These are phyloP conservation scores for Phylloboletellus chloephorus DNA, from an alignment of 1,284 basidiomycete species.

Conservation along the genomic window DNA sequence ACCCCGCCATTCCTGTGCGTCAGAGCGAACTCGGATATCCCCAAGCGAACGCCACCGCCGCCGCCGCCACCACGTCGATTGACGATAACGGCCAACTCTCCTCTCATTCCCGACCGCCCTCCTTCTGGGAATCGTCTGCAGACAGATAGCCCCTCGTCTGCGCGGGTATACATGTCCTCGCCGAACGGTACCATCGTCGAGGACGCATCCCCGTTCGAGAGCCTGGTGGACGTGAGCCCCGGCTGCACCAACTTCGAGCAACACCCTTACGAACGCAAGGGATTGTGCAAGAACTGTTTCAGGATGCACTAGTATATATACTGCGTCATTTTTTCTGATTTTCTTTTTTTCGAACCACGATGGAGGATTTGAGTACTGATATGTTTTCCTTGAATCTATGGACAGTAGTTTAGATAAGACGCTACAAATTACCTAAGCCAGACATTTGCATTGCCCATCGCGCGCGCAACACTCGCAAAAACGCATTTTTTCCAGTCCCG, in stretches of 20 bases:
- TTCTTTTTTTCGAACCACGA: too few species aligned
- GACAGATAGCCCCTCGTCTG: conserved; percentile 9
- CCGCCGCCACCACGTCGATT: conserved; percentile 38
- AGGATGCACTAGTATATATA: conserved; percentile 15
- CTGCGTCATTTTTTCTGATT: too few species aligned
- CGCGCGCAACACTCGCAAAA: too few species aligned
- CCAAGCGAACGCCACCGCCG: conserved; percentile 36
- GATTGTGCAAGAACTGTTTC: conserved; percentile 27
- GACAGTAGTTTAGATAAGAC: too few species aligned
- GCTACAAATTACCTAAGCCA: too few species aligned
- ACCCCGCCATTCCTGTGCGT: conserved; percentile 33
- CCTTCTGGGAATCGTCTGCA: conserved; percentile 9
- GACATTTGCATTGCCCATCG: too few species aligned
- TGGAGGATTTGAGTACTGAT: too few species aligned
- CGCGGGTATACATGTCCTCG: conserved; percentile 10
- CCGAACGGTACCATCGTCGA: conserved; percentile 3
- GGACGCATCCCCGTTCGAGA: conserved; percentile 30
- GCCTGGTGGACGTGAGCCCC: conserved; percentile 25
- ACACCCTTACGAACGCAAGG: conserved; percentile 16
- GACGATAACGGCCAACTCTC: conserved; percentile 14
- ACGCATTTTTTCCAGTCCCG: too few species aligned
- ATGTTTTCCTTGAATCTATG: too few species aligned
- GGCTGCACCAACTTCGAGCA: conserved; percentile 21
- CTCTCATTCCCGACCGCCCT: conserved; percentile 23
- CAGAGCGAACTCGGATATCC: conserved; percentile 17